A percentile compares a stretch with the other conserved stretches of the same genome.
phyloP scores from a whole-genome alignment of 345 rosid genomes.

The Rhizophora mangle region DNA sequence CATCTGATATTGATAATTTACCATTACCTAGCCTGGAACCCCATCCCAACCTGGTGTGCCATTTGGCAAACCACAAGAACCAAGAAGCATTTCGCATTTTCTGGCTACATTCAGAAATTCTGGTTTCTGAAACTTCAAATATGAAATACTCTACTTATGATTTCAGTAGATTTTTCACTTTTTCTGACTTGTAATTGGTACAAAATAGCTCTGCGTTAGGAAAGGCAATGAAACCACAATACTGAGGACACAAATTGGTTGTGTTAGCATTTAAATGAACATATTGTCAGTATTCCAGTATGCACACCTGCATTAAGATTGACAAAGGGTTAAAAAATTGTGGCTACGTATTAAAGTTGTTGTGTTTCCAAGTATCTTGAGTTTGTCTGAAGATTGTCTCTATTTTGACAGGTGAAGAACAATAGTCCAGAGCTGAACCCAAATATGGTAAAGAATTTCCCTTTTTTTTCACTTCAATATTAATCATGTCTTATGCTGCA shows the following conservation, averaged over 20 bases:
- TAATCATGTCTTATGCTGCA: constrained; percentile 24
- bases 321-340: not conserved
- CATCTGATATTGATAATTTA: no score
- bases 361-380: not conserved
- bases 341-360: not conserved
- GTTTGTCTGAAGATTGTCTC: constrained; percentile 11
- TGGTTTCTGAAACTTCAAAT: no score
- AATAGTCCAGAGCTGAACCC: constrained; percentile 90
- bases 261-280: not conserved
- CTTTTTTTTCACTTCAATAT: not conserved
- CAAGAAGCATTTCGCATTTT: no score
- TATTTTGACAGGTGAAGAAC: constrained; percentile 68
- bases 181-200: no score
- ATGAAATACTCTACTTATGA: no score
- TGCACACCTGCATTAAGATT: no score
- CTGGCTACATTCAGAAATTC: no score
- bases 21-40: no score
- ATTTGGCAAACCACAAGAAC: no score
- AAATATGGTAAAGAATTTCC: constrained; percentile 59
- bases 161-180: no score
- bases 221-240: not conserved
- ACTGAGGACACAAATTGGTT: not conserved
- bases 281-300: not conserved
- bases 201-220: no score
- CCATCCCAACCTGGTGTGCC: no score